Conservation (phyloP, 1,284 basidiomycete species). For the Boletus subluridellus region DNA sequence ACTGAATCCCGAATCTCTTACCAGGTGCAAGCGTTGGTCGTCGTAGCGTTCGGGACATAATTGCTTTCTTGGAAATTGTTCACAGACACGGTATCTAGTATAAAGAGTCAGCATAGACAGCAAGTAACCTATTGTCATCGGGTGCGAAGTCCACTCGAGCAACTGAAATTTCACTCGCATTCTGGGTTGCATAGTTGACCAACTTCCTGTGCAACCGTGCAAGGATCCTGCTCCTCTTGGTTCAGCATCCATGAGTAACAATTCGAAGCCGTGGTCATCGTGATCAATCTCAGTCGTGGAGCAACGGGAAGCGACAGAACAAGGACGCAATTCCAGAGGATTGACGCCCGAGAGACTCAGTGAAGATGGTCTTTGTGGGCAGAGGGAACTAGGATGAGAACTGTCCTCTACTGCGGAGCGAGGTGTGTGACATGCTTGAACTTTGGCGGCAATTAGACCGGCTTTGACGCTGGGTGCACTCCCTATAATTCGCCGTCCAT, state of each 20-base stretch:
- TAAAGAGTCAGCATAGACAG: neutral
- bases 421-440: constrained; percentile 3
- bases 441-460: neutral
- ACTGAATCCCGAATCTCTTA: neutral
- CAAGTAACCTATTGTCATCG: neutral
- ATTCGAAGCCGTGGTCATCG: constrained; percentile 10
- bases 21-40: constrained; percentile 25
- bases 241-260: constrained; percentile 18
- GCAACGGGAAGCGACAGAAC: neutral
- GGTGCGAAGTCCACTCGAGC: neutral
- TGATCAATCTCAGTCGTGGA: neutral
- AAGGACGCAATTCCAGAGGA: neutral
- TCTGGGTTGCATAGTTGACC: constrained; percentile 18
- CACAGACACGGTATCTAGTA: constrained; percentile 17
- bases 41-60: constrained; percentile 18
- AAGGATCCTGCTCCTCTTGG: constrained; percentile 13
- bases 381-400: neutral
- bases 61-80: constrained; percentile 17
- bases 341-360: neutral
- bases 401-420: constrained; percentile 2
- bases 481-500: constrained; percentile 1
- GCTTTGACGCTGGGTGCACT: neutral
- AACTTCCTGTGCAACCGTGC: constrained; percentile 14
- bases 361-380: neutral
- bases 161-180: constrained; percentile 15